Evolutionary conservation across 305 asterid species (phyloP).

Genomic region (Lippia alba): DNA sequence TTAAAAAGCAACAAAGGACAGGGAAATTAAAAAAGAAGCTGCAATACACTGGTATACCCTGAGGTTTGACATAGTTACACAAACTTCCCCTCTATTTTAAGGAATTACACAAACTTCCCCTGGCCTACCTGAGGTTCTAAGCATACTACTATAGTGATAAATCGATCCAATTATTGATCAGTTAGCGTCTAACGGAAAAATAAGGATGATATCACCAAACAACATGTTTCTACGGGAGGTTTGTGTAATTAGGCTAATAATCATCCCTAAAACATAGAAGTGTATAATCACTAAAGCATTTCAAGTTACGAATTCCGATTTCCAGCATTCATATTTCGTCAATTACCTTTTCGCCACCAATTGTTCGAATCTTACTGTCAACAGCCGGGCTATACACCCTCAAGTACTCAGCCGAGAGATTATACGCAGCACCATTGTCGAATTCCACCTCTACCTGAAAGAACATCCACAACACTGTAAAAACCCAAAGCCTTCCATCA

Average conservation of each 20-base stretch:
- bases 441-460: constrained; percentile 79
- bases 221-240: no score
- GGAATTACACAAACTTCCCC: no score
- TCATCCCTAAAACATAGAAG: no score
- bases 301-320: constrained; percentile 4
- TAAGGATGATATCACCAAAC: no score
- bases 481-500: neutral
- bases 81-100: no score
- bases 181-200: no score
- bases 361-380: constrained; percentile 74
- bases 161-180: no score
- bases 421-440: constrained; percentile 51
- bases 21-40: neutral
- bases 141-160: no score
- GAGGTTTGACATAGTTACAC: no score
- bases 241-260: no score
- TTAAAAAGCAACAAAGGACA: neutral
- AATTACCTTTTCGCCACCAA: constrained; percentile 81
- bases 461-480: constrained; percentile 18
- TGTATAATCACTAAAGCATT: neutral
- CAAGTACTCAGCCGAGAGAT: constrained; percentile 76
- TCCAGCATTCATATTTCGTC: neutral
- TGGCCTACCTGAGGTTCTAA: no score
- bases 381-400: constrained; percentile 81
- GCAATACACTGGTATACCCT: no score